Percentiles rank a stretch among this genome's conserved stretches.
Evolutionary conservation across 2,329 filamentous ascomycete species (phyloP).

Genomic region (Septoria petroselini): DNA sequence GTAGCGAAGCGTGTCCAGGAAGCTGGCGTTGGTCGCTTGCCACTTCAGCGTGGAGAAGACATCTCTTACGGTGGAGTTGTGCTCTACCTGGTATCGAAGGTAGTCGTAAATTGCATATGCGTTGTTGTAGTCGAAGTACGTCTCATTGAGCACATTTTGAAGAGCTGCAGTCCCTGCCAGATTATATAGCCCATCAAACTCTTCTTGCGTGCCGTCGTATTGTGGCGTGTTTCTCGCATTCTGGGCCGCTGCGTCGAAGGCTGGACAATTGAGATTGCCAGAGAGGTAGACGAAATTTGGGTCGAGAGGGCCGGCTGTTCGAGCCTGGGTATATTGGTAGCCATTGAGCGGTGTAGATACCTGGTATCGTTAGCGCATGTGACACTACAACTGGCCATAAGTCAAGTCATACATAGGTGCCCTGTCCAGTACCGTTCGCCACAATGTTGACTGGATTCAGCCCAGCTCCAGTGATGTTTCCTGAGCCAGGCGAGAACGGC

Average conservation of each 20-base stretch:
- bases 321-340: conserved; percentile 57
- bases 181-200: conserved; percentile 50
- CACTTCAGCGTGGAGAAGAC: conserved; percentile 35
- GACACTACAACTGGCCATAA: no score
- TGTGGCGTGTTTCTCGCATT: conserved; percentile 43
- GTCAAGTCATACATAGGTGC: conserved; percentile 23
- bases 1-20: conserved; percentile 37
- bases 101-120: conserved; percentile 57
- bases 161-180: conserved; percentile 46
- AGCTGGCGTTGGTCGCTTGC: conserved; percentile 25
- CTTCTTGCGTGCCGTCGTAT: conserved; percentile 22
- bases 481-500: conserved; percentile 40
- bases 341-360: conserved; percentile 52
- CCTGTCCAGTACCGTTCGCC: conserved; percentile 44
- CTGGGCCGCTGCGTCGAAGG: conserved; percentile 34
- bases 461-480: conserved; percentile 31
- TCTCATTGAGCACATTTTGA: conserved; percentile 40
- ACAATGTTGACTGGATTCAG: conserved; percentile 43
- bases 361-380: conserved; percentile 11
- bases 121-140: conserved; percentile 49
- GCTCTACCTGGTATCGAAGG: conserved; percentile 52
- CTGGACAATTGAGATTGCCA: conserved; percentile 40
- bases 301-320: conserved; percentile 46
- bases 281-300: conserved; percentile 51
- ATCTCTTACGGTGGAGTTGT: conserved; percentile 48